Evolutionary conservation across 257 asterid species (phyloP), one percentile per base, ranked within the genome.

Genomic region (Primulina eburnea): DNA sequence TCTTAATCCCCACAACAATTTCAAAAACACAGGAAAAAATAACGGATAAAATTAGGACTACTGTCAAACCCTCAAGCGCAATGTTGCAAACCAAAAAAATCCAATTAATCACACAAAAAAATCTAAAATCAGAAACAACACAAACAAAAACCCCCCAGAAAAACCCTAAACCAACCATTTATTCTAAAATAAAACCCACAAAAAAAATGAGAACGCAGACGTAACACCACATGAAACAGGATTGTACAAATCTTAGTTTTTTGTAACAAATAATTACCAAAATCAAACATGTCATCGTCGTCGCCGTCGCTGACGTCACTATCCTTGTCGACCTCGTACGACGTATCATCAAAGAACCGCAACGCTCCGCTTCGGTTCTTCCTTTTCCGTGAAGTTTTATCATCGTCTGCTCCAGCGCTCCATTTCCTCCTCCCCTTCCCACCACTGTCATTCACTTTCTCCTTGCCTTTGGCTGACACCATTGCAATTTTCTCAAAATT

Each of bases 401-500:
- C 91, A 30, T 80, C 85, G 77, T 83, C 83, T 20, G 60, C 79
- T 7, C 75, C 75, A 64, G 65, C 57, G 53, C 28, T 56, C 62
- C 77, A 70, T 59, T 92, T 92, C 64, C 97, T 77, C 82, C 87
- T 89, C 37, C 88, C 96, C 68, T 82, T 86, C 32, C 74, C 82
- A 28, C 78, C 71, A 52, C 52, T 76, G 71, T 76, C 92, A 12
- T 68, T 30, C 59, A 85, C 91, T 76, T 94, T 94, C 78, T 91
- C 99, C 79, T 91, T 91, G 3, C 97, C 99, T 75, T 91, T 94
- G 47, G 56, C 82, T 3, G 92, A 79, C 14, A 84, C 89, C 95
- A 90, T 87, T 77, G 9, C 52, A 7, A 56, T 29, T 37, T 37
- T n/a, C 76, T 62, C 67, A 58, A 34, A 62, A 10, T 20, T 18